A percentile compares a stretch with the other conserved stretches of the same genome.
Conservation (phyloP, 495 filamentous ascomycete species). For the Neurospora sp. region DNA sequence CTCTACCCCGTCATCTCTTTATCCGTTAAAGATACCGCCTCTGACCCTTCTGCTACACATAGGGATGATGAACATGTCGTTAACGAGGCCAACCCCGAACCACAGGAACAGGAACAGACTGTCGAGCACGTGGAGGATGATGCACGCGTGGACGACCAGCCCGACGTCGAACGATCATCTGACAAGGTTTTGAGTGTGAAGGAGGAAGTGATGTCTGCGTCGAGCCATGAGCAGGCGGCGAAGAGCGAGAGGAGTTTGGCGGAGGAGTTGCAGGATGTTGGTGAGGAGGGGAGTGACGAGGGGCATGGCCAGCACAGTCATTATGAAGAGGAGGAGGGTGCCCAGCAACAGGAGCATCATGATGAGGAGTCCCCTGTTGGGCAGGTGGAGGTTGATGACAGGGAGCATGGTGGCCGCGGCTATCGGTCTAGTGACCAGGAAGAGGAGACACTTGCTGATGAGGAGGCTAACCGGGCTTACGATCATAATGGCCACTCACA, state of each 20-base stretch:
- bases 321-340: background rate
- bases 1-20: background rate
- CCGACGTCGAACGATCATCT: background rate
- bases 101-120: background rate
- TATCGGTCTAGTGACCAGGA: background rate
- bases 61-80: background rate
- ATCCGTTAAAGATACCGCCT: background rate
- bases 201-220: background rate
- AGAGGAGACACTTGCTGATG: background rate
- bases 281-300: background rate
- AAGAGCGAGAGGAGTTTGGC: background rate
- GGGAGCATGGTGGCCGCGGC: background rate
- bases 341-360: background rate
- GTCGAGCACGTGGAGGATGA: background rate
- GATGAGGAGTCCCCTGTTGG: background rate
- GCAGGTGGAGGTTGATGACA: background rate
- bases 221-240: background rate
- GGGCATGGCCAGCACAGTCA: background rate
- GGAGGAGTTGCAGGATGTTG: background rate
- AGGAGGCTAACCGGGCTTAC: background rate
- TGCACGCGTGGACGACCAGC: background rate
- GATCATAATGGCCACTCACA: background rate
- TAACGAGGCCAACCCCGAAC: background rate
- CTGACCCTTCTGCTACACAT: background rate
- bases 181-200: background rate